Percentiles rank a stretch among this genome's conserved stretches.
Conservation (phyloP, 2,329 filamentous ascomycete genomes). For the Fusarium compactum region DNA sequence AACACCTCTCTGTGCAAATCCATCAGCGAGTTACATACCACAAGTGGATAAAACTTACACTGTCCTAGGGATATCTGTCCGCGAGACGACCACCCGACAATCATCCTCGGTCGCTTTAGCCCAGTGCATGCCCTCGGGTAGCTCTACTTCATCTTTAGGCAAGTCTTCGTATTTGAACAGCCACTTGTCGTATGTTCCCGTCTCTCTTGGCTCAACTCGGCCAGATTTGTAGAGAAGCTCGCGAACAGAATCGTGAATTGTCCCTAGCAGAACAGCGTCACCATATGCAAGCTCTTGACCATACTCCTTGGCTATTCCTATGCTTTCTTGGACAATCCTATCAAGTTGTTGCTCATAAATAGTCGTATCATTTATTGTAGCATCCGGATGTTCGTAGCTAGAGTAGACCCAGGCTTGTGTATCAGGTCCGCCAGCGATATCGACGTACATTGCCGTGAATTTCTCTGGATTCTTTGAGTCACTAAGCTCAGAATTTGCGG, state of each 20-base stretch:
- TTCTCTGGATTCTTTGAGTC: background rate
- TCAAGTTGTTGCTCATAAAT: slow-evolving; percentile 52
- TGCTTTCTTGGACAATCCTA: slow-evolving; percentile 48
- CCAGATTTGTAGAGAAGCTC: slow-evolving; percentile 43
- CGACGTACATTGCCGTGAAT: slow-evolving; percentile 71
- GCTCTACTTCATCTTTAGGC: slow-evolving; percentile 49
- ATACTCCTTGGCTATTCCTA: slow-evolving; percentile 46
- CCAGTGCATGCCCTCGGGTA: slow-evolving; percentile 68
- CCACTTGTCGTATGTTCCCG: slow-evolving; percentile 66
- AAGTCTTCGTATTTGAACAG: slow-evolving; percentile 64
- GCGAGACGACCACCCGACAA: slow-evolving; percentile 64
- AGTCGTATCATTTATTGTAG: slow-evolving; percentile 12
- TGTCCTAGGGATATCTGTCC: slow-evolving; percentile 68
- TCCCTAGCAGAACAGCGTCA: slow-evolving; percentile 53
- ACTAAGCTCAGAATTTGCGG: slow-evolving; percentile 34
- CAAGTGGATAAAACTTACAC: slow-evolving; percentile 51
- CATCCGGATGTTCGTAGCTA: slow-evolving; percentile 57
- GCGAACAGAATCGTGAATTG: slow-evolving; percentile 50
- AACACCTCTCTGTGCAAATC: slow-evolving; percentile 54
- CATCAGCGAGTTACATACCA: background rate
- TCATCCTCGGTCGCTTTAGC: slow-evolving; percentile 64
- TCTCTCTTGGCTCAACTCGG: slow-evolving; percentile 45
- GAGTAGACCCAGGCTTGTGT: slow-evolving; percentile 75
- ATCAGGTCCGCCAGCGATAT: slow-evolving; percentile 70
- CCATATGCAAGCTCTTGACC: slow-evolving; percentile 34